Conservation (phyloP, 83 land plant genomes). For the Picea mariana region DNA sequence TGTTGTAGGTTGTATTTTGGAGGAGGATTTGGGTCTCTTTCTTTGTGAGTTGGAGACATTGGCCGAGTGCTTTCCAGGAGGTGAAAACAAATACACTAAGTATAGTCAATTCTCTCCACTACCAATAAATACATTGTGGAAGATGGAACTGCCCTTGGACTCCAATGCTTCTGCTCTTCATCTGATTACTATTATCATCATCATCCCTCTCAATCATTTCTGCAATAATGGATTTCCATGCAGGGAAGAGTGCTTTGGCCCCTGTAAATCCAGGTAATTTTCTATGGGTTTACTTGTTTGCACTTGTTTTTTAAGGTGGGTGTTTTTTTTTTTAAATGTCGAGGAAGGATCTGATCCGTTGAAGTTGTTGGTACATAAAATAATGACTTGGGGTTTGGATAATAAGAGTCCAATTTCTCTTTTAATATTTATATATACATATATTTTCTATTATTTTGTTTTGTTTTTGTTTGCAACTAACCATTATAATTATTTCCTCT, state of each 20-base stretch:
- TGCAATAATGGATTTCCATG: neutral
- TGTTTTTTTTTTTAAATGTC: neutral
- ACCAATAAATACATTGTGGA: neutral
- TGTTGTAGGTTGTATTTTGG: neutral
- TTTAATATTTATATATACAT: too few relatives aligned
- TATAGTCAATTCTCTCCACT: neutral
- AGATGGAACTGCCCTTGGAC: neutral
- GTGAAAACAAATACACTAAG: too few relatives aligned
- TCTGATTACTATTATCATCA: neutral
- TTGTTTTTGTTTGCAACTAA: too few relatives aligned
- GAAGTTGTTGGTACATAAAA: neutral
- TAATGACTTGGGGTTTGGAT: too few relatives aligned
- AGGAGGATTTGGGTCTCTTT: slow-evolving; percentile 1
- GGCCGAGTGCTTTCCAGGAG: slow-evolving; percentile 1
- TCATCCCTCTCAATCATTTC: neutral
- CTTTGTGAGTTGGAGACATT: slow-evolving; percentile 1
- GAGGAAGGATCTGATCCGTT: neutral
- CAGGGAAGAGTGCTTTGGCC: neutral
- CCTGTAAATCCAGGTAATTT: neutral
- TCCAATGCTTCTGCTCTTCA: neutral
- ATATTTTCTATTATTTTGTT: too few relatives aligned
- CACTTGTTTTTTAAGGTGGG: too few relatives aligned
- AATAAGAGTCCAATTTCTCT: too few relatives aligned
- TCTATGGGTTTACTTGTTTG: neutral
- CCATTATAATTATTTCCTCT: too few relatives aligned